Evolutionary conservation across 2,329 filamentous ascomycete genomes (phyloP), one percentile per base, ranked within the genome.

Genomic region (Ramularia endophylla): DNA sequence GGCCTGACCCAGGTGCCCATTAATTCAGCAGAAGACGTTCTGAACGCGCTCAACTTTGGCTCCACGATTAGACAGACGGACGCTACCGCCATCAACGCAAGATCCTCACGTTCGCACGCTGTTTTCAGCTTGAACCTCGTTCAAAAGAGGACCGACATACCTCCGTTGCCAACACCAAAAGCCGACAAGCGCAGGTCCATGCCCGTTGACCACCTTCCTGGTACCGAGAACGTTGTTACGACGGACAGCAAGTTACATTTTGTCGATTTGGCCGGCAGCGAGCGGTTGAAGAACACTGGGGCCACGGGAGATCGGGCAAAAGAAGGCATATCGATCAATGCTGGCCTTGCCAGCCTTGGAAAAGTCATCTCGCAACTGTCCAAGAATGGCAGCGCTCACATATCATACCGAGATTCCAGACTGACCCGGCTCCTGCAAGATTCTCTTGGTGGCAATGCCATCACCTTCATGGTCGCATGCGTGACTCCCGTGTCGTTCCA

Each of bases 381-480:
- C 1, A 85, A 89, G 45, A 82, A 88, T 52, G 71, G 85, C 32
- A 88, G 87, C 35, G 83, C 87, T 4, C 88, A 97, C 65, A 89
- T 98, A 43, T 98, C 92, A 2, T 98, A 98, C 63, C 87, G 92
- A 50, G 92, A 98, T 67, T 97, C 92, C n/a, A 89, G 88, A 62
- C 80, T 98, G 54, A 98, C 92, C 8, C 83, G 92, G 45, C 74
- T 98, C 17, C 77, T 98, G 13, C 92, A 98, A 70, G 92, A 98
- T 65, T 98, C 92, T 0, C 74, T 98, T 4, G 92, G 92, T 43
- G 92, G 92, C 4, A 97, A 94, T 61, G 92, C 92, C 27, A 94
- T 95, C 61, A 98, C 92, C 1, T 98, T 97, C 68, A 97, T 98
- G 92, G 92, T 98, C 67, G 92, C 92, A 7, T 98, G 92, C 66